phyloP scores from a whole-genome alignment of 2,329 filamentous ascomycete genomes.

The Ascochyta koolunga region DNA sequence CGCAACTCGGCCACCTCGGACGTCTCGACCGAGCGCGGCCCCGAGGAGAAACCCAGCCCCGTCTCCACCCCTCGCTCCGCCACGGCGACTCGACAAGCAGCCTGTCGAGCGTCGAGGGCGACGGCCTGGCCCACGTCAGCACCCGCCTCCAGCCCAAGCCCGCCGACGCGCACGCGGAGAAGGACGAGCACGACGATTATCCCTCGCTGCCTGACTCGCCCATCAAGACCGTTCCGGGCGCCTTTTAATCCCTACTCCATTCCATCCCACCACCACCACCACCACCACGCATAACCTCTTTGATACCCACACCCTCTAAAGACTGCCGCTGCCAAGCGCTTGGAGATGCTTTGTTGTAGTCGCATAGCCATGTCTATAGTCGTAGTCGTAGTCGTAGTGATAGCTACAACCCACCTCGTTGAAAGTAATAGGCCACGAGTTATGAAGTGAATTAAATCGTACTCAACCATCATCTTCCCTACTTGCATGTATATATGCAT shows the following conservation, averaged over 20 bases:
- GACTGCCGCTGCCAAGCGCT: too few species aligned
- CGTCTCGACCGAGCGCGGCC: constrained; percentile 33
- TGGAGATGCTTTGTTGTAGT: too few species aligned
- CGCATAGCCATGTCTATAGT: too few species aligned
- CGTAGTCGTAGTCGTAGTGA: too few species aligned
- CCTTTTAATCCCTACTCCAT: constrained; percentile 29
- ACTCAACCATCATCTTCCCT: too few species aligned
- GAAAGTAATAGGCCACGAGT: too few species aligned
- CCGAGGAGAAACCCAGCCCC: constrained; percentile 38
- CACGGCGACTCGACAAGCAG: constrained; percentile 44
- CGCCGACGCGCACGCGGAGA: constrained; percentile 19
- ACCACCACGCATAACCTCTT: too few species aligned
- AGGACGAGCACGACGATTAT: constrained; percentile 47
- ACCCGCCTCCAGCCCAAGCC: constrained; percentile 36
- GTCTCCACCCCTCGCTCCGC: constrained; percentile 43
- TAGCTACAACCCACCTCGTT: too few species aligned
- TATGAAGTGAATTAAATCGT: too few species aligned
- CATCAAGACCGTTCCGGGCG: constrained; percentile 39
- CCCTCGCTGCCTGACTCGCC: constrained; percentile 50
- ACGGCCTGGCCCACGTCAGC: constrained; percentile 36
- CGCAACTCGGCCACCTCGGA: constrained; percentile 45
- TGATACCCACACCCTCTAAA: too few species aligned
- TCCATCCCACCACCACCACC: not conserved
- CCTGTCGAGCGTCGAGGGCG: constrained; percentile 41
- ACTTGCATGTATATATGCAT: too few species aligned